These are phyloP conservation scores for Pichia sp. DNA, from an alignment of 1,139 yeast genomes.

Conservation along the genomic window DNA sequence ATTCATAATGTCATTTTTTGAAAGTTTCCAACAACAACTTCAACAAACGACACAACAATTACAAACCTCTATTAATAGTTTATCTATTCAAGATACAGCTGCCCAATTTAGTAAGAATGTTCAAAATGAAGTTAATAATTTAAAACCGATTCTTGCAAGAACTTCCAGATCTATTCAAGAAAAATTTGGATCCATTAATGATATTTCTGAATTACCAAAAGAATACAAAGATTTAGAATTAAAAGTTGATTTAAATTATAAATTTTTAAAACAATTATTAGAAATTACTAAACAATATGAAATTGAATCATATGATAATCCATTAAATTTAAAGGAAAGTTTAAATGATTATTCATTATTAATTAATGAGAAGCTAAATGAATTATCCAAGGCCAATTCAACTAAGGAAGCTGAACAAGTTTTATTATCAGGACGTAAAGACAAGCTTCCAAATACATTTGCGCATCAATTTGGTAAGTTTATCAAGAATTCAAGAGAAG, in stretches of 20 bases:
- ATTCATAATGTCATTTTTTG: conserved; percentile 10
- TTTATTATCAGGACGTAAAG: conserved; percentile 30
- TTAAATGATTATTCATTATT: conserved; percentile 55
- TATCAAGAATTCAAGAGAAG: conserved; percentile 34
- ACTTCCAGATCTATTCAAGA: conserved; percentile 61
- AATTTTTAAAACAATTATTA: conserved; percentile 53
- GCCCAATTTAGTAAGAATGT: conserved; percentile 38
- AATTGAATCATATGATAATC: conserved; percentile 65
- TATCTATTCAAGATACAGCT: conserved; percentile 29
- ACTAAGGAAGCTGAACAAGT: conserved; percentile 60
- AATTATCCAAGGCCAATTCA: conserved; percentile 52
- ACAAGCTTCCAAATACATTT: conserved; percentile 40
- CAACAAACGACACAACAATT: conserved; percentile 21
- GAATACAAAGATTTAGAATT: conserved; percentile 64
- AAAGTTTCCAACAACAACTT: conserved; percentile 19
- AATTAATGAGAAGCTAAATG: conserved; percentile 47
- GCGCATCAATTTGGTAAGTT: conserved; percentile 45
- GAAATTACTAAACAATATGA: conserved; percentile 58
- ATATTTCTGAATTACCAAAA: conserved; percentile 63
- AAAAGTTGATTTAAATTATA: conserved; percentile 56
- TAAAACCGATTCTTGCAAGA: conserved; percentile 52
- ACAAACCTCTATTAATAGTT: conserved; percentile 15
- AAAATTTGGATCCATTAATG: conserved; percentile 62
- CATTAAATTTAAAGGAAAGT: conserved; percentile 60
- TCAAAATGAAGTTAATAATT: conserved; percentile 31